Percentiles rank a stretch among this genome's conserved stretches.
phyloP scores from a whole-genome alignment of 1,284 basidiomycete genomes.

The Phaffia rhodozyma region DNA sequence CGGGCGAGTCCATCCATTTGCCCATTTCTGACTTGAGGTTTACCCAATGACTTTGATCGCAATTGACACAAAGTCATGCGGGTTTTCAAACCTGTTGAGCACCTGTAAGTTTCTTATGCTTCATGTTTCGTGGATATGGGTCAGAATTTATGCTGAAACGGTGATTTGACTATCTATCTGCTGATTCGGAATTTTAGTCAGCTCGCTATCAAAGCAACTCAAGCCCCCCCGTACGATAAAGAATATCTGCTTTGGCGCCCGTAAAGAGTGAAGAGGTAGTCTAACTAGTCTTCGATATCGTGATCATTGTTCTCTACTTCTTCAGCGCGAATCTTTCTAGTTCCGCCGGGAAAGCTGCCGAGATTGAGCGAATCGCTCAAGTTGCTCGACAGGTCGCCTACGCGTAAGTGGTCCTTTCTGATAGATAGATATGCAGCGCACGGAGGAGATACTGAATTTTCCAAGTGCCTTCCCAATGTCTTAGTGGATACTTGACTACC shows the following conservation, averaged over 20 bases:
- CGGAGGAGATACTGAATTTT: not conserved
- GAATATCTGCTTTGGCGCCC: not conserved
- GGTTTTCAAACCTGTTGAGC: conserved; percentile 86
- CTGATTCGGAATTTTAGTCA: conserved; percentile 38
- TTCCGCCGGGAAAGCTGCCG: conserved; percentile 35
- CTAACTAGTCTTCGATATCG: not conserved
- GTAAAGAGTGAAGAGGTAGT: not conserved
- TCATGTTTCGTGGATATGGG: not conserved
- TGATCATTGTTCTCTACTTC: not conserved
- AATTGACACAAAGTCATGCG: conserved; percentile 56
- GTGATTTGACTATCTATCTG: not conserved
- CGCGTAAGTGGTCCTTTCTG: conserved; percentile 37
- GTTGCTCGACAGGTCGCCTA: conserved; percentile 80
- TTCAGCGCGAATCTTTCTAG: no score
- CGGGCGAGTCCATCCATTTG: no score
- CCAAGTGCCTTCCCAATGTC: not conserved
- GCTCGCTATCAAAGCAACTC: conserved; percentile 67
- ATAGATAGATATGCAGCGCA: not conserved
- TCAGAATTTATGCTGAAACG: not conserved
- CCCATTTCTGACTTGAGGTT: not conserved
- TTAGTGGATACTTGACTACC: conserved; percentile 59
- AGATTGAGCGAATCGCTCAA: conserved; percentile 63
- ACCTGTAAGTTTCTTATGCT: conserved; percentile 40
- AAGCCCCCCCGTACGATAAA: conserved; percentile 28
- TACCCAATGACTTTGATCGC: not conserved